Conservation (phyloP, 805 yeast genomes). For the Saccharomycopsis fodiens region DNA sequence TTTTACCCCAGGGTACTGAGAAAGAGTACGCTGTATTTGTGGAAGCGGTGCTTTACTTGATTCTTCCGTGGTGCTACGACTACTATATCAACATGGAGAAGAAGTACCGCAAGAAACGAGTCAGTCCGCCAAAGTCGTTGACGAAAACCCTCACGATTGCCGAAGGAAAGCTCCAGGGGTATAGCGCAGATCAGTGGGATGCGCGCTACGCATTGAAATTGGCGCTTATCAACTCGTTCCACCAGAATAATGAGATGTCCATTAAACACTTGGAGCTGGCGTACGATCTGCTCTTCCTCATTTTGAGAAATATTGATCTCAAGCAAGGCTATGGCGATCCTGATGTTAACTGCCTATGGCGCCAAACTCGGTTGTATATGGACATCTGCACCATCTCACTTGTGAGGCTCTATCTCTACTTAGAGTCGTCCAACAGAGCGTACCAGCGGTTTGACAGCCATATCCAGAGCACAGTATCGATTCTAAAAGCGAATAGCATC, state of each 20-base stretch:
- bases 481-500: slow-evolving; percentile 28
- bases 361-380: slow-evolving; percentile 39
- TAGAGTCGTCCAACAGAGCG: slow-evolving; percentile 52
- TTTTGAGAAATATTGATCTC: slow-evolving; percentile 27
- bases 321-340: slow-evolving; percentile 1
- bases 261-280: slow-evolving; percentile 44
- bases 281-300: slow-evolving; percentile 41
- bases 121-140: slow-evolving; percentile 9
- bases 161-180: slow-evolving; percentile 12
- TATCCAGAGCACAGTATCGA: slow-evolving; percentile 40
- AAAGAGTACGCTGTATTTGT: slow-evolving; percentile 36
- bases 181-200: slow-evolving; percentile 34
- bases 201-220: slow-evolving; percentile 45
- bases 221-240: slow-evolving; percentile 43
- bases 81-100: slow-evolving; percentile 37
- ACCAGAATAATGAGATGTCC: slow-evolving; percentile 40
- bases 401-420: slow-evolving; percentile 49
- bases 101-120: slow-evolving; percentile 32
- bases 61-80: slow-evolving; percentile 36
- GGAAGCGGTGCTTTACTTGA: slow-evolving; percentile 31
- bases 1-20: slow-evolving; percentile 34
- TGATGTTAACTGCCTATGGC: slow-evolving; percentile 31
- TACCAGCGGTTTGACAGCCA: slow-evolving; percentile 61
- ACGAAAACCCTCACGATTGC: neutral
- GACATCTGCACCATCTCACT: slow-evolving; percentile 61